These are phyloP conservation scores for Gossypium mustelinum DNA, from an alignment of 345 rosid genomes.

Conservation along the genomic window DNA sequence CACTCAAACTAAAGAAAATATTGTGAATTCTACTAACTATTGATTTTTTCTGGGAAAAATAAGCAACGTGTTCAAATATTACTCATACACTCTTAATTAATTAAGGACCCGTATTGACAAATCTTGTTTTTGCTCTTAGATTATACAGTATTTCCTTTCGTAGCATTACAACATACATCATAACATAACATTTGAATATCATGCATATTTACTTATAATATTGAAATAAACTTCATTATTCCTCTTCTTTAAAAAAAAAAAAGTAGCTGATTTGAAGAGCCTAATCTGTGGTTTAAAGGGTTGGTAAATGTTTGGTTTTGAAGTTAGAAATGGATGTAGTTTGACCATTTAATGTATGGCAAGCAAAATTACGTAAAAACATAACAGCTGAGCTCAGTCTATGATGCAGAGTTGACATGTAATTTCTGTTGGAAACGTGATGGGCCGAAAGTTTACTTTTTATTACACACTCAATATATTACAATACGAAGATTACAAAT, in stretches of 20 bases:
- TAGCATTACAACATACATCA: too few relatives aligned
- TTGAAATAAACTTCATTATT: background rate
- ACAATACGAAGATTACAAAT: too few relatives aligned
- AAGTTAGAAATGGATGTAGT: background rate
- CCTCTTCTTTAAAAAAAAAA: too few relatives aligned
- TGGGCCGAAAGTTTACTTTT: too few relatives aligned
- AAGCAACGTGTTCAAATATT: background rate
- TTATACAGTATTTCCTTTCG: background rate
- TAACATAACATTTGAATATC: too few relatives aligned
- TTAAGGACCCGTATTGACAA: background rate
- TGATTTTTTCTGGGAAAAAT: background rate
- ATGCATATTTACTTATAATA: background rate
- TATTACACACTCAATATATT: too few relatives aligned
- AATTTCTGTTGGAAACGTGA: too few relatives aligned
- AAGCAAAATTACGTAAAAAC: background rate
- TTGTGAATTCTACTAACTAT: background rate
- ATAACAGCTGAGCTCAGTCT: conserved; percentile 14
- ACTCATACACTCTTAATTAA: background rate
- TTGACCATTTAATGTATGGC: background rate
- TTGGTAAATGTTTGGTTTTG: conserved; percentile 21
- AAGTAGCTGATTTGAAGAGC: background rate
- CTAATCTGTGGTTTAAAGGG: conserved; percentile 1
- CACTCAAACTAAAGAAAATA: background rate
- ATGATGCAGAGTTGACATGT: background rate
- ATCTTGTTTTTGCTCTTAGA: background rate